Evolutionary conservation across 2,329 filamentous ascomycete genomes (phyloP), one percentile per base, ranked within the genome.

Genomic region (Sporothrix sp.): DNA sequence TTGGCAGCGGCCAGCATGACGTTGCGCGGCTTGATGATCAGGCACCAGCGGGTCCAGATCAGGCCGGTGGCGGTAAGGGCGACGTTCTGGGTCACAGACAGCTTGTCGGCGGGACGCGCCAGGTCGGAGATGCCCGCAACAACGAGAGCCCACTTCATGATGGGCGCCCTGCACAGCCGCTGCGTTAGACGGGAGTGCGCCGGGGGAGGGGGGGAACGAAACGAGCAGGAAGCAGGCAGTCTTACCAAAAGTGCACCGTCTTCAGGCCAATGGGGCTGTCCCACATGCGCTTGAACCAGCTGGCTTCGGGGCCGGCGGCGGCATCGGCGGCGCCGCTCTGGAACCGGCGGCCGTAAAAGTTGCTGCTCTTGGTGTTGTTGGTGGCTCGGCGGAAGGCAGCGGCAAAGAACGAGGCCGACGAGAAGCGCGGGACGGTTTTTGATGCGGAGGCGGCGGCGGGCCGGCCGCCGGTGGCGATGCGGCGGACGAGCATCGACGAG

Each of bases 41-140:
- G 77, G 76, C 93, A 98, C 93, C 93, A 98, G 59, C 93, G 81
- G 40, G 93, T 98, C 93, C 93, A 98, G 77, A 98, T 98, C 58
- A 85, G 71, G 59, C 93, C 93, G 9, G 93, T 98, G 61, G 82
- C 82, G 65, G 87, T 93, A 60, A 98, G 79, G 53, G 93, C 91
- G 46, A 75, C 75, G 73, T 97, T 98, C 71, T 96, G 90, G 27
- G 87, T 93, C 56, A 96, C 74, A 36, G 90, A 96, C 59, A 98
- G 87, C 68, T 89, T 88, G 68, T 94, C 87, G 56, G 86, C 88
- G 28, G 93, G 93, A 60, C 93, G 89, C 56, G 83, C 78, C 67
- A 98, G 86, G 73, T 98, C 93, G 61, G 87, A 84, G 65, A 95
- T 79, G 65, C 93, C 93, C 59, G 93, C 88, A 58, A 97, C 73